Percentiles rank a stretch among this genome's conserved stretches.
Evolutionary conservation across 331 rosid species (phyloP).

Genomic region (Malus hybrid): DNA sequence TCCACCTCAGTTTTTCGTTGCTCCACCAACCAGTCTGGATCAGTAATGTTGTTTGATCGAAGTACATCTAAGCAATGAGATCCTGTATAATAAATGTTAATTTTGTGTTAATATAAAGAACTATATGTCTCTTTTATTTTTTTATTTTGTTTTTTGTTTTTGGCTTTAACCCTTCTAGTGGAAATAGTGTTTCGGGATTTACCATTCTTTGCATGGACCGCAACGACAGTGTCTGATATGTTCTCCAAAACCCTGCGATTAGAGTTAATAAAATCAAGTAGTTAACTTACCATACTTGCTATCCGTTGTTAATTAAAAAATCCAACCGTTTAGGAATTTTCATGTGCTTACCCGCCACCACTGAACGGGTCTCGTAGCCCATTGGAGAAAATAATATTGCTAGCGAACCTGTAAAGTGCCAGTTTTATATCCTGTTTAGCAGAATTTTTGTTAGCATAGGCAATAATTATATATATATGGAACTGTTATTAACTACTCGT

Average conservation of each 20-base stretch:
- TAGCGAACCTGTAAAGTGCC: constrained; percentile 39
- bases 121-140: not conserved
- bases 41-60: constrained; percentile 8
- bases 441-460: not conserved
- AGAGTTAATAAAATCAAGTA: not conserved
- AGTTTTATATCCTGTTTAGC: constrained; percentile 34
- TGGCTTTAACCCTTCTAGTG: not conserved
- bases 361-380: constrained; percentile 33
- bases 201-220: constrained; percentile 54
- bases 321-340: no score
- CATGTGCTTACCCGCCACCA: not conserved
- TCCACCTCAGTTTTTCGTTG: constrained; percentile 36
- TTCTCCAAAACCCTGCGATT: constrained; percentile 47
- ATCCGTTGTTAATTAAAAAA: not conserved
- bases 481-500: no score
- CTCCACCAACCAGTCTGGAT: constrained; percentile 51
- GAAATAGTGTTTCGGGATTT: not conserved
- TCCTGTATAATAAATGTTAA: constrained; percentile 31
- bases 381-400: constrained; percentile 64
- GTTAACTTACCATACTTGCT: no score
- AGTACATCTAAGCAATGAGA: constrained; percentile 59
- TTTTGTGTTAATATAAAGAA: not conserved
- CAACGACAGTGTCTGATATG: constrained; percentile 51
- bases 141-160: not conserved
- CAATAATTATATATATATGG: no score